Evolutionary conservation across 2,329 filamentous ascomycete genomes (phyloP).

Genomic region (Penicillium janthinellum): DNA sequence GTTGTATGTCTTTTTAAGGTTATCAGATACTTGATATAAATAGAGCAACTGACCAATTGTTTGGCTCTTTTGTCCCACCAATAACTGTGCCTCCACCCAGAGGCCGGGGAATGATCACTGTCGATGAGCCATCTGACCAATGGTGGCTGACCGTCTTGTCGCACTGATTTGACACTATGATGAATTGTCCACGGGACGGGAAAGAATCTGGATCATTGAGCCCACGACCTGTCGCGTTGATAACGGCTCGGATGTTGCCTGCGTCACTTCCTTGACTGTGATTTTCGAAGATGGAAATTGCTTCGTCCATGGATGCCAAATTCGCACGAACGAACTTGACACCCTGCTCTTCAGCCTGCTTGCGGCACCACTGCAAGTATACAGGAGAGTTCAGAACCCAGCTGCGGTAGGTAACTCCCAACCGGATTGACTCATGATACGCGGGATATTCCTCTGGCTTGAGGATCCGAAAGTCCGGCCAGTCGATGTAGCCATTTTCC

Average conservation of each 20-base stretch:
- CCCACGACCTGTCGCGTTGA: slow-evolving; percentile 10
- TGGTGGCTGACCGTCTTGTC: slow-evolving; percentile 14
- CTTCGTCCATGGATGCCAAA: background rate
- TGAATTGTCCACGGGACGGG: slow-evolving; percentile 13
- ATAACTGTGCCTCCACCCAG: slow-evolving; percentile 11
- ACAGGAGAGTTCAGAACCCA: slow-evolving; percentile 15
- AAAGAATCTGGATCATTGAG: slow-evolving; percentile 10
- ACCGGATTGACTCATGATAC: slow-evolving; percentile 1
- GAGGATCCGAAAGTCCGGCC: slow-evolving; percentile 11
- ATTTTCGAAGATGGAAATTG: background rate
- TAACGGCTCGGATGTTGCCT: background rate
- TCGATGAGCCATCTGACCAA: slow-evolving; percentile 11
- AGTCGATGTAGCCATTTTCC: slow-evolving; percentile 10
- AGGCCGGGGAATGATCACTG: slow-evolving; percentile 8
- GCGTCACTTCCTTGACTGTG: background rate
- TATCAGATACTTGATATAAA: background rate
- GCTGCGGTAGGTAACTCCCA: slow-evolving; percentile 10
- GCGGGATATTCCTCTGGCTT: background rate
- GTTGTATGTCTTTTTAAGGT: background rate
- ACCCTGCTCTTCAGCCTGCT: slow-evolving; percentile 1
- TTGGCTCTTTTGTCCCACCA: slow-evolving; percentile 14
- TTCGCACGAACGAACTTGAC: slow-evolving; percentile 3
- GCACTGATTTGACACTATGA: slow-evolving; percentile 12
- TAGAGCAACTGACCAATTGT: slow-evolving; percentile 4
- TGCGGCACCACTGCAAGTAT: slow-evolving; percentile 11